Evolutionary conservation across 805 yeast genomes (phyloP), one percentile per base, ranked within the genome.

Genomic region (Jamesozyma lodderae): DNA sequence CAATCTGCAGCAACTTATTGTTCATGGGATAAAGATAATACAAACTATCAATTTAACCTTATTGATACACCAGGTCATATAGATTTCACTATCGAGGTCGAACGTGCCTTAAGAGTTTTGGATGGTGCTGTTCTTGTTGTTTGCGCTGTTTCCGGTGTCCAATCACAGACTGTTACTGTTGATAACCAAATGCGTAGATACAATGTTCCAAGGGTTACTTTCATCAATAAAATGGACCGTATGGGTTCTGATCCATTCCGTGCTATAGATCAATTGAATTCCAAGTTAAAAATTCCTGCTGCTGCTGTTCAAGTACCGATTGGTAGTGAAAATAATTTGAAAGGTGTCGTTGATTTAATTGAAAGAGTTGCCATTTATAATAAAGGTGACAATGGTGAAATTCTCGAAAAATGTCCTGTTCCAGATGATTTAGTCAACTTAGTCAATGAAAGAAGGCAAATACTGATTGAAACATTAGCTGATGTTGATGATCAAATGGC

Each of bases 61-160:
- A 92, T 92, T 62, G 98, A 92, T 64, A 92, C 98, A 6, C 98
- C 98, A 3, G 98, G 98, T 29, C 98, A 92, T 63, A 92, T 94
- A 63, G 98, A 92, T 63, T 92, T 92, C 71, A 92, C 98, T 38
- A 90, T 92, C 54, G 98, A 92, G 66, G 98, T 92, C 35, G 98
- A 92, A 68, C 78, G 98, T 59, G 98, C 98, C n/a, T 68, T 92
- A 61, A 76, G 98, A 64, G 98, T 92, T 30, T 68, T 92, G 43
- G 98, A 92, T 62, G 98, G 98, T 66, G 98, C 98, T 28, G 97
- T 92, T 35, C 71, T 92, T 46, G 97, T 92, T 38, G 96, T 92
- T 15, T 92, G 98, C 72, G 98, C 98, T 15, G 98, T 92, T 37
- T 77, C 94, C 21, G 98, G 98, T 57, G 98, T 92, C 33, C 98